Evolutionary conservation across 805 yeast species (phyloP).

Genomic region (Wickerhamomyces chambardii): DNA sequence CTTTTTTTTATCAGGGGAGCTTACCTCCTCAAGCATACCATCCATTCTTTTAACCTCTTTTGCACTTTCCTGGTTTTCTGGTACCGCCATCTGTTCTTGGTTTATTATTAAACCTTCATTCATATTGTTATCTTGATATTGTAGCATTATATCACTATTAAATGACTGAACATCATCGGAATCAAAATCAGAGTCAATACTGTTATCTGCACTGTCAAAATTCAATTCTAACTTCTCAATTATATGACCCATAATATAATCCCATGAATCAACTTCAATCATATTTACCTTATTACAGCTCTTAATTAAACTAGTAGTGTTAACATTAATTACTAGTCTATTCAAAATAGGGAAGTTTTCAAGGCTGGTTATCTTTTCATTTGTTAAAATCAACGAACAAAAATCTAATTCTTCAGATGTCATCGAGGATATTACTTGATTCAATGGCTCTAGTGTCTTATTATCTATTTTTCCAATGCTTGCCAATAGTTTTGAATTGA

Average conservation of each 20-base stretch:
- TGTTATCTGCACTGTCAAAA: conserved; percentile 1
- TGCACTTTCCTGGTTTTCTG: too few relatives aligned
- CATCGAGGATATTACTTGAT: neutral
- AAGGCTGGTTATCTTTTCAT: neutral
- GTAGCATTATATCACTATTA: neutral
- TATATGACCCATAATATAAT: conserved; percentile 17
- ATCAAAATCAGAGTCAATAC: conserved; percentile 4
- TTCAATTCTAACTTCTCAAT: conserved; percentile 7
- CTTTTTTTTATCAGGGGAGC: neutral
- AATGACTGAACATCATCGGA: conserved; percentile 7
- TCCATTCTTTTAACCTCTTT: too few relatives aligned
- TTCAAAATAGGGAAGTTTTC: conserved; percentile 7
- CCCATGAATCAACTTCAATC: conserved; percentile 10
- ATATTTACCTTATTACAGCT: neutral
- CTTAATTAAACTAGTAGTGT: neutral
- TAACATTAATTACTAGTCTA: conserved; percentile 7
- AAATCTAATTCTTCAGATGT: neutral
- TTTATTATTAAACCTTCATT: too few relatives aligned
- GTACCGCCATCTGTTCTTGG: too few relatives aligned
- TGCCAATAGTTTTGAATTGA: neutral
- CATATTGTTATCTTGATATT: neutral
- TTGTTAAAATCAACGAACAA: neutral
- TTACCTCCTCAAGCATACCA: neutral
- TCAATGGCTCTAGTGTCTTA: neutral
- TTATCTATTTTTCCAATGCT: neutral